Base-by-base conservation (phyloP, 1,284 basidiomycete genomes). In the Fomitopsis betulina region DNA sequence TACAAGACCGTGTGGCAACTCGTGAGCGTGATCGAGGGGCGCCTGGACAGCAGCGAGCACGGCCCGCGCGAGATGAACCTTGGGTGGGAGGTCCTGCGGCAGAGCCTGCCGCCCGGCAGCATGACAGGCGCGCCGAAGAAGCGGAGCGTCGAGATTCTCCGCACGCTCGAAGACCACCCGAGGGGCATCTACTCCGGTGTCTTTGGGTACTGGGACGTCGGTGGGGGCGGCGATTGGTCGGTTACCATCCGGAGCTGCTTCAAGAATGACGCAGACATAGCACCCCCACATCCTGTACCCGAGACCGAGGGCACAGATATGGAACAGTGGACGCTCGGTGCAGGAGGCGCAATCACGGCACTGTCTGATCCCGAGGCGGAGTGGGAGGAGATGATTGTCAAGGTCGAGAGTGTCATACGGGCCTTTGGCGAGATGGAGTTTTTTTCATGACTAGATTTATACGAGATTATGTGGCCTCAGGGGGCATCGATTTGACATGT, bases 121-220 rank as follows among this genome's bases (percentile, higher is more conserved):
- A 99, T 99, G 96, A 98, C 96, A 0, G 96, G 96, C 19, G 96
- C 96, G 0, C 96, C 96, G 0, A 98, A 98, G 75, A 88, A 96
- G 63, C 87, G 96, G 19, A 94, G 91, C 54, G 90, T 98, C 0
- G 91, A 96, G 72, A 88, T 98, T 33, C 79, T 99, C 1, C 91
- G 94, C 65, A 79, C 78, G 1, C 81, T 98, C 5, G 96, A 98
- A 71, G 80, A 80, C 52, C 70, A 78, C 50, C 79, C 86, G 52
- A 81, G 96, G 35, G 84, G 88, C 23, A 78, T 96, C 27, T 99
- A 99, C 71, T 98, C 96, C n/a, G 94, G 94, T 38, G 90, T 93
- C 7, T 87, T 96, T 60, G 96, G 96, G 0, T 98, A 96, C 71
- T 91, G 95, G 80, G 90, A 91, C 57, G 84, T 96, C 23, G 88